Conservation (phyloP, 2,329 filamentous ascomycete species). For the Ophiostoma himal-ulmi region DNA sequence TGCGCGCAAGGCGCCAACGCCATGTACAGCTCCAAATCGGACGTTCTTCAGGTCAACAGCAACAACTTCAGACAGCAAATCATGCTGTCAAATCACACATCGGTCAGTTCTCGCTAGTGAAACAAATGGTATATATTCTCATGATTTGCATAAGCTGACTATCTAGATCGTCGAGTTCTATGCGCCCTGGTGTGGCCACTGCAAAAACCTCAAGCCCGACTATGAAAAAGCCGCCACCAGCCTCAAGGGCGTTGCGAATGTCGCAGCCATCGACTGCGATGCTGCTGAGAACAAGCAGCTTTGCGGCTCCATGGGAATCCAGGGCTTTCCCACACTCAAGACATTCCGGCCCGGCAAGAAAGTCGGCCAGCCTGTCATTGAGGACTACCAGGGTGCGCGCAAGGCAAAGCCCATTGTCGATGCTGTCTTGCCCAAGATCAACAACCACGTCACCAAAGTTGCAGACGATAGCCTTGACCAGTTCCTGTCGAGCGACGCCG, state of each 20-base stretch:
- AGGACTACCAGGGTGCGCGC: slow-evolving; percentile 83
- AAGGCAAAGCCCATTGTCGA: slow-evolving; percentile 84
- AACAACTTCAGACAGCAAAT: slow-evolving; percentile 79
- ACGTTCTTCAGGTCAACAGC: slow-evolving; percentile 74
- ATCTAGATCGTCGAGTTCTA: slow-evolving; percentile 73
- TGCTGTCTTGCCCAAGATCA: slow-evolving; percentile 77
- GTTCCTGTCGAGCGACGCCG: slow-evolving; percentile 63
- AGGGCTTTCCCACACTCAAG: slow-evolving; percentile 95
- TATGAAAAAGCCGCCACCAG: slow-evolving; percentile 91
- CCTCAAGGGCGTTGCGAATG: slow-evolving; percentile 86
- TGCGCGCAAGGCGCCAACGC: slow-evolving; percentile 30
- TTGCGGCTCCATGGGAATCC: slow-evolving; percentile 76
- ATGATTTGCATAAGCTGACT: background rate
- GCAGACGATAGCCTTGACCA: slow-evolving; percentile 71
- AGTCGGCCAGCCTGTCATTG: slow-evolving; percentile 67
- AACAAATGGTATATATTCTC: background rate
- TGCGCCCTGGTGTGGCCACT: slow-evolving; percentile 96
- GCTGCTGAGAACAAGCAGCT: slow-evolving; percentile 86
- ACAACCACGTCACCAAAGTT: slow-evolving; percentile 80
- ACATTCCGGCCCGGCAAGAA: slow-evolving; percentile 78
- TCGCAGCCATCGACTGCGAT: slow-evolving; percentile 92
- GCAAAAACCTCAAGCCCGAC: slow-evolving; percentile 88
- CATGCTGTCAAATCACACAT: slow-evolving; percentile 82
- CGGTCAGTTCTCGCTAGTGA: slow-evolving; percentile 50
- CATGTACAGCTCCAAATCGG: slow-evolving; percentile 46